Conservation (phyloP, 177 flowering plant genomes). For the Vitis hybrid region DNA sequence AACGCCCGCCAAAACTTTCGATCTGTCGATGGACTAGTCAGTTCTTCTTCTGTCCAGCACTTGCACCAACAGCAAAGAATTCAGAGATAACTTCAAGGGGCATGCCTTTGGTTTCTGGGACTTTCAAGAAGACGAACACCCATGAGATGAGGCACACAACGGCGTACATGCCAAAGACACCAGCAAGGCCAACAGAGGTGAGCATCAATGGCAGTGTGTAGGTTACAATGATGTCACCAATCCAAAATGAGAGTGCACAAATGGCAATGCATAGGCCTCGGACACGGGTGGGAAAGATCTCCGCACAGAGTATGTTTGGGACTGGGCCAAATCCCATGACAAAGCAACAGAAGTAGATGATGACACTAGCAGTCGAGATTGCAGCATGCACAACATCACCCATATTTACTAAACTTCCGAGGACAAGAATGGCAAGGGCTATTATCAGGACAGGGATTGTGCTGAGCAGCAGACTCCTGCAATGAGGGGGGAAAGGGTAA, state of each 20-base stretch:
- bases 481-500: neutral
- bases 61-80: constrained; percentile 91
- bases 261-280: constrained; percentile 93
- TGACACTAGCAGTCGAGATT: constrained; percentile 68
- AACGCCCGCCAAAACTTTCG: neutral
- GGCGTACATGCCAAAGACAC: constrained; percentile 79
- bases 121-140: constrained; percentile 80
- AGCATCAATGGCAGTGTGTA: constrained; percentile 85
- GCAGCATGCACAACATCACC: constrained; percentile 56
- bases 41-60: constrained; percentile 30
- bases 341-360: constrained; percentile 77
- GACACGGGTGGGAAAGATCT: constrained; percentile 89
- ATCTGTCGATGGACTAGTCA: constrained; percentile 12
- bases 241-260: constrained; percentile 81
- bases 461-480: constrained; percentile 69
- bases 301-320: constrained; percentile 90
- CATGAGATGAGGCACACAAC: constrained; percentile 64
- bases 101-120: constrained; percentile 97
- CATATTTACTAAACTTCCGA: constrained; percentile 42
- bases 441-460: constrained; percentile 71
- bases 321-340: constrained; percentile 91
- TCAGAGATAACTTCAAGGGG: constrained; percentile 89
- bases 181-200: constrained; percentile 67
- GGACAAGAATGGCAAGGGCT: constrained; percentile 56
- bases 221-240: constrained; percentile 84